These are phyloP conservation scores for Taphrina deformans DNA, from an alignment of 1,139 yeast genomes.

Conservation along the genomic window DNA sequence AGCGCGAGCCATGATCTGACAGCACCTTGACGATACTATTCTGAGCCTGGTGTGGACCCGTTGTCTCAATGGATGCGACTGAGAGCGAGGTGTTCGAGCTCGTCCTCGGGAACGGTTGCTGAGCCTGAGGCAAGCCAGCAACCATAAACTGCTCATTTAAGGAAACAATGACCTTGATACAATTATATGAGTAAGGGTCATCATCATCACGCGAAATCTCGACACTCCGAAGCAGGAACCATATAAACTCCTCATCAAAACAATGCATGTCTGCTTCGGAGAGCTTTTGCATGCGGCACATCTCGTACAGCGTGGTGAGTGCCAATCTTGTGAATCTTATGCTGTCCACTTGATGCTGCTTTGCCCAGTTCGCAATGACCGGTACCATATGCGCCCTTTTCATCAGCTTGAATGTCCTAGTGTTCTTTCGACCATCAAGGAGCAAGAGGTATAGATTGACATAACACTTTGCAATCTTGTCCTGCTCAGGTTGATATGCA, in stretches of 20 bases:
- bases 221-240: conserved; percentile 56
- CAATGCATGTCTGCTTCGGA: conserved; percentile 50
- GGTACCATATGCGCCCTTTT: conserved; percentile 56
- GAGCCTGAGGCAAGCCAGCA: conserved; percentile 50
- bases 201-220: conserved; percentile 54
- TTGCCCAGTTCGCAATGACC: conserved; percentile 49
- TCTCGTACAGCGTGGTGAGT: conserved; percentile 56
- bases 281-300: conserved; percentile 55
- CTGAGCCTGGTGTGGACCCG: conserved; percentile 31
- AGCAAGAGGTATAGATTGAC: conserved; percentile 45
- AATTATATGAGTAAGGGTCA: conserved; percentile 66
- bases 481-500: conserved; percentile 37
- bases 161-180: conserved; percentile 69
- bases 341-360: conserved; percentile 43
- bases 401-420: conserved; percentile 51
- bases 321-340: conserved; percentile 48
- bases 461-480: conserved; percentile 27
- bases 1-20: conserved; percentile 41
- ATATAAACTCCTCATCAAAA: conserved; percentile 57
- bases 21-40: conserved; percentile 38
- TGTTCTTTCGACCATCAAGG: conserved; percentile 52
- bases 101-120: conserved; percentile 14
- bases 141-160: conserved; percentile 85
- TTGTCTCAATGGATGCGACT: conserved; percentile 38
- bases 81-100: conserved; percentile 25